A percentile compares a stretch with the other conserved stretches of the same genome.
These are phyloP conservation scores for Jamesozyma lodderae DNA, from an alignment of 805 yeast genomes.

Conservation along the genomic window DNA sequence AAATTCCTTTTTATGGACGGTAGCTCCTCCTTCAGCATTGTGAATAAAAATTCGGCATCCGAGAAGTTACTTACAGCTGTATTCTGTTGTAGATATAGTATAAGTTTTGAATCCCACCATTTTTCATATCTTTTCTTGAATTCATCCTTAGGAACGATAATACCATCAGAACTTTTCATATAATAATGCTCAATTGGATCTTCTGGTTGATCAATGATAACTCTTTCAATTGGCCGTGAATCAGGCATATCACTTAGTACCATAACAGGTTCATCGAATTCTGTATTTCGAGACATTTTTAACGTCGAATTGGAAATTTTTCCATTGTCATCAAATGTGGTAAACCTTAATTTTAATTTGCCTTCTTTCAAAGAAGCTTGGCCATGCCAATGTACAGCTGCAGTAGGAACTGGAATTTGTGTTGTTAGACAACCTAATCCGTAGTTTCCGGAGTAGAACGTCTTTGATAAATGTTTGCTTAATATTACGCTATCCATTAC, in stretches of 20 bases:
- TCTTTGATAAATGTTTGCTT: slow-evolving; percentile 10
- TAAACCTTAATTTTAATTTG: slow-evolving; percentile 11
- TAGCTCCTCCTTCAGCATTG: not conserved
- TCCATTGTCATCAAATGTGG: slow-evolving; percentile 15
- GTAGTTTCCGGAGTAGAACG: slow-evolving; percentile 13
- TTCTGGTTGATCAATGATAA: not conserved
- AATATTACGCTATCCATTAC: slow-evolving; percentile 16
- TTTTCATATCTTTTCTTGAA: slow-evolving; percentile 9
- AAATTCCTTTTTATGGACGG: not conserved
- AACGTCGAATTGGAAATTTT: slow-evolving; percentile 2
- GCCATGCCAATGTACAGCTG: slow-evolving; percentile 12
- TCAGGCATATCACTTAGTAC: not conserved
- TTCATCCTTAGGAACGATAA: slow-evolving; percentile 1
- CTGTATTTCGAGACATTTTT: slow-evolving; percentile 1
- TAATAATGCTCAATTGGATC: slow-evolving; percentile 3
- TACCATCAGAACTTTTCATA: not conserved
- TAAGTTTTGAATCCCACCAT: slow-evolving; percentile 6
- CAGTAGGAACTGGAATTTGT: slow-evolving; percentile 22
- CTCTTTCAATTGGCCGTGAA: not conserved
- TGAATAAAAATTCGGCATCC: slow-evolving; percentile 1
- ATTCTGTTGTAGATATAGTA: not conserved
- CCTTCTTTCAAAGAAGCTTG: slow-evolving; percentile 3
- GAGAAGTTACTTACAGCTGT: not conserved
- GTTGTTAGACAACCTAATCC: slow-evolving; percentile 23
- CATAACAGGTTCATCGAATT: not conserved